These are phyloP conservation scores for Ceratopteris richardii DNA, from an alignment of 75 land plant genomes.

Conservation along the genomic window DNA sequence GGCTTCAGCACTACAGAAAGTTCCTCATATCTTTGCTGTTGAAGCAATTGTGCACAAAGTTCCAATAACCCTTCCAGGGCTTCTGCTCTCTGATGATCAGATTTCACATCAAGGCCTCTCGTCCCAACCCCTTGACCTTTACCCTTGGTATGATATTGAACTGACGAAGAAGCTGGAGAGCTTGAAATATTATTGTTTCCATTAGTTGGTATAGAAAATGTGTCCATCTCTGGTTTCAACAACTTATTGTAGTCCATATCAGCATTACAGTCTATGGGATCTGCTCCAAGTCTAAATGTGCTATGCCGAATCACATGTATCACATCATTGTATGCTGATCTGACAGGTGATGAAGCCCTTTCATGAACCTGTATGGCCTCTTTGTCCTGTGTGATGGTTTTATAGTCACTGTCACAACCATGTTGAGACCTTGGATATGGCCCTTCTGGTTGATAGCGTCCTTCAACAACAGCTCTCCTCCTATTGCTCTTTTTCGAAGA, in stretches of 20 bases:
- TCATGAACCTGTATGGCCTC: conserved; percentile 42
- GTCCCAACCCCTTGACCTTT: neutral
- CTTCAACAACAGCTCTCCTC: neutral
- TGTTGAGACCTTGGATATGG: conserved; percentile 18
- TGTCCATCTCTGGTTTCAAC: conserved; percentile 5
- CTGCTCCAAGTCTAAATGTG: conserved; percentile 79
- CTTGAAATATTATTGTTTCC: neutral
- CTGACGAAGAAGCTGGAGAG: neutral
- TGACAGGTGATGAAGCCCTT: conserved; percentile 13
- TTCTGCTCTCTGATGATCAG: conserved; percentile 93
- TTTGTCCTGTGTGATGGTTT: conserved; percentile 58
- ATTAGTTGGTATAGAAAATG: neutral
- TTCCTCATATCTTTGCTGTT: conserved; percentile 84
- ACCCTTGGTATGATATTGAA: neutral
- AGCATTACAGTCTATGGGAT: conserved; percentile 12
- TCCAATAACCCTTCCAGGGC: conserved; percentile 93
- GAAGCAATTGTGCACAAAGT: conserved; percentile 77
- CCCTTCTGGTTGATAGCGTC: conserved; percentile 2
- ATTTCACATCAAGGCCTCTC: conserved; percentile 61
- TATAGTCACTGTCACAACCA: conserved; percentile 25
- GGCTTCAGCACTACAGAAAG: conserved; percentile 85
- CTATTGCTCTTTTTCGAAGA: conserved; percentile 11
- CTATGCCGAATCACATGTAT: conserved; percentile 96
- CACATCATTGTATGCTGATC: conserved; percentile 72
- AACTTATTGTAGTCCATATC: conserved; percentile 2